Conservation (phyloP, 169 alveolate genomes). For the Cryptosporidium tyzzeri region DNA sequence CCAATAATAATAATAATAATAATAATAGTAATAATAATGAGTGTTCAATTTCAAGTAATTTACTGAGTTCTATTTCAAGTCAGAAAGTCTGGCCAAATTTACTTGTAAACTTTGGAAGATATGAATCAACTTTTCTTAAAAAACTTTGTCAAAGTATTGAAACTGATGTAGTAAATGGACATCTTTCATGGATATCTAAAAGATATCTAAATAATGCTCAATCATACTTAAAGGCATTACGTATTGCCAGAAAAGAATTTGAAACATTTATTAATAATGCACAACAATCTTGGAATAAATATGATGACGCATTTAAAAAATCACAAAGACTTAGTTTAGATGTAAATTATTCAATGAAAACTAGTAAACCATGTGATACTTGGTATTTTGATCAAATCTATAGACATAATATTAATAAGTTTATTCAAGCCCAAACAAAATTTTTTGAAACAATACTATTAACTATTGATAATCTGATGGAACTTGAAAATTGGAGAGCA, state of each 20-base stretch:
- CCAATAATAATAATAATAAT: neutral
- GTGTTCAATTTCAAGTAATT: neutral
- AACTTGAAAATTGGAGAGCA: constrained; percentile 63
- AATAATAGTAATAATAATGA: neutral
- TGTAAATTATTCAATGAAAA: constrained; percentile 30
- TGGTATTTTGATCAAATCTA: constrained; percentile 66
- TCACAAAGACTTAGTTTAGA: constrained; percentile 48
- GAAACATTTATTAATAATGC: neutral
- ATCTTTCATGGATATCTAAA: constrained; percentile 61
- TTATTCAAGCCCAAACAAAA: constrained; percentile 43
- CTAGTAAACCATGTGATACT: constrained; percentile 30
- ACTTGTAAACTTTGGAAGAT: constrained; percentile 6
- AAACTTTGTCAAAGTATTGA: constrained; percentile 48
- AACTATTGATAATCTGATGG: constrained; percentile 58
- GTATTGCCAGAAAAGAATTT: constrained; percentile 44
- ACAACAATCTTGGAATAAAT: constrained; percentile 55
- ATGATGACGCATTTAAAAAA: constrained; percentile 40
- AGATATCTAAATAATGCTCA: constrained; percentile 65
- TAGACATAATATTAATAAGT: constrained; percentile 43
- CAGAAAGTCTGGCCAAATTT: constrained; percentile 57
- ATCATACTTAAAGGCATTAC: constrained; percentile 6
- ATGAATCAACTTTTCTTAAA: constrained; percentile 39
- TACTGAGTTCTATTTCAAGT: constrained; percentile 1
- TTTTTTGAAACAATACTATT: constrained; percentile 7
- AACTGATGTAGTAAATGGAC: constrained; percentile 71